These are phyloP conservation scores for Mycena albidolilacea DNA, from an alignment of 768 basidiomycete species.

Conservation along the genomic window DNA sequence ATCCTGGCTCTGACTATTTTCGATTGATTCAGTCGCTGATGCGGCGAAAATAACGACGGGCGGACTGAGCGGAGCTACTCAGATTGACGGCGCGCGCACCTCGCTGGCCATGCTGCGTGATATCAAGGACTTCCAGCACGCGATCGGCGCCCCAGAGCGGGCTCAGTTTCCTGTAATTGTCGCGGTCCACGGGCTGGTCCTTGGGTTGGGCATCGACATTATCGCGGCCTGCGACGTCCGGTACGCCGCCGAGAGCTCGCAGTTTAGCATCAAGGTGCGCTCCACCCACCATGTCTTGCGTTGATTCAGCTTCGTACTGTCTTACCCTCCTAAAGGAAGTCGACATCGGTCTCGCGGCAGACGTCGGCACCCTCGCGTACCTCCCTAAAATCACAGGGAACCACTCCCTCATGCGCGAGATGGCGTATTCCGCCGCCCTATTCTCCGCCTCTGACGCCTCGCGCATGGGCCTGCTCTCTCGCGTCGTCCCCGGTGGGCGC, in stretches of 20 bases:
- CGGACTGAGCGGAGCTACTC: background rate
- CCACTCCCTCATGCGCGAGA: too few relatives aligned
- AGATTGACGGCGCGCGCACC: slow-evolving; percentile 55
- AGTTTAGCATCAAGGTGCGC: slow-evolving; percentile 69
- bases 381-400: too few relatives aligned
- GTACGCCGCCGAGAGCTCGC: slow-evolving; percentile 58
- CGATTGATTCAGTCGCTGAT: slow-evolving; percentile 14
- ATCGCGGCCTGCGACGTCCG: slow-evolving; percentile 72
- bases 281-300: background rate
- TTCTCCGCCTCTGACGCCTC: slow-evolving; percentile 81
- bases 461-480: slow-evolving; percentile 81
- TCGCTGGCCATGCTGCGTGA: slow-evolving; percentile 53
- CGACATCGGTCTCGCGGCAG: slow-evolving; percentile 64
- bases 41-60: slow-evolving; percentile 32
- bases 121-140: slow-evolving; percentile 64
- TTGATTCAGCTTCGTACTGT: background rate
- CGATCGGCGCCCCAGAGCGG: slow-evolving; percentile 66
- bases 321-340: slow-evolving; percentile 70
- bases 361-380: too few relatives aligned
- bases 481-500: slow-evolving; percentile 75
- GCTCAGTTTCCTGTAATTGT: slow-evolving; percentile 75
- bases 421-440: slow-evolving; percentile 63
- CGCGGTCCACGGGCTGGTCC: slow-evolving; percentile 69
- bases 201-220: slow-evolving; percentile 75
- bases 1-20: too few relatives aligned